These are phyloP conservation scores for Pichia sp. DNA, from an alignment of 1,139 yeast species.

Conservation along the genomic window DNA sequence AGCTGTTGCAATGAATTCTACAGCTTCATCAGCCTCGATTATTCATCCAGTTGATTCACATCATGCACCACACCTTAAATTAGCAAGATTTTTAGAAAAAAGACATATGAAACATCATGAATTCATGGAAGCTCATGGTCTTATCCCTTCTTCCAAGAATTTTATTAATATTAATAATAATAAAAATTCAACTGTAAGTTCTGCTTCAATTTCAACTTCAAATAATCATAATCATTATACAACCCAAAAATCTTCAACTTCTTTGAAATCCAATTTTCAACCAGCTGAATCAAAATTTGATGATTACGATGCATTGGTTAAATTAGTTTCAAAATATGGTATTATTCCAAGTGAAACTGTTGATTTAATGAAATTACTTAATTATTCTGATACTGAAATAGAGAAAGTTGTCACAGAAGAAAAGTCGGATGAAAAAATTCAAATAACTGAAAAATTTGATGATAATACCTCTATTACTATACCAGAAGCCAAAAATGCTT, in stretches of 20 bases:
- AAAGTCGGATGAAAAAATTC: neutral
- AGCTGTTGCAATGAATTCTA: neutral
- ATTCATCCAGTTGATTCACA: slow-evolving; percentile 14
- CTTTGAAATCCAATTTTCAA: neutral
- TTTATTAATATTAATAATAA: neutral
- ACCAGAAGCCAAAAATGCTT: slow-evolving; percentile 29
- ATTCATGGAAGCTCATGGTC: slow-evolving; percentile 1
- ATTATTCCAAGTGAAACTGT: slow-evolving; percentile 36
- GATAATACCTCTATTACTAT: neutral
- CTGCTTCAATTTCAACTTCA: neutral
- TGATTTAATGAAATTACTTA: slow-evolving; percentile 11
- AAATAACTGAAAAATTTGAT: neutral
- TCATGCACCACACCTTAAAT: slow-evolving; percentile 13
- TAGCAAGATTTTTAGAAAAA: slow-evolving; percentile 18
- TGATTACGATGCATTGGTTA: slow-evolving; percentile 14
- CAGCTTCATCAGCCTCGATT: slow-evolving; percentile 10
- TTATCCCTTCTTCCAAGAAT: neutral
- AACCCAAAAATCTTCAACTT: neutral
- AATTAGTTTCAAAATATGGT: slow-evolving; percentile 46
- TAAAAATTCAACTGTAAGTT: neutral
- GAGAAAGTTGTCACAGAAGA: too few species aligned
- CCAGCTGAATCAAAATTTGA: slow-evolving; percentile 12
- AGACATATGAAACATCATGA: slow-evolving; percentile 12
- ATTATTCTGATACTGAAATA: too few species aligned
- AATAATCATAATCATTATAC: too few species aligned